Percentiles rank a stretch among this genome's conserved stretches.
phyloP scores from a whole-genome alignment of 148 eudicot species.

The Linanthus parryae region DNA sequence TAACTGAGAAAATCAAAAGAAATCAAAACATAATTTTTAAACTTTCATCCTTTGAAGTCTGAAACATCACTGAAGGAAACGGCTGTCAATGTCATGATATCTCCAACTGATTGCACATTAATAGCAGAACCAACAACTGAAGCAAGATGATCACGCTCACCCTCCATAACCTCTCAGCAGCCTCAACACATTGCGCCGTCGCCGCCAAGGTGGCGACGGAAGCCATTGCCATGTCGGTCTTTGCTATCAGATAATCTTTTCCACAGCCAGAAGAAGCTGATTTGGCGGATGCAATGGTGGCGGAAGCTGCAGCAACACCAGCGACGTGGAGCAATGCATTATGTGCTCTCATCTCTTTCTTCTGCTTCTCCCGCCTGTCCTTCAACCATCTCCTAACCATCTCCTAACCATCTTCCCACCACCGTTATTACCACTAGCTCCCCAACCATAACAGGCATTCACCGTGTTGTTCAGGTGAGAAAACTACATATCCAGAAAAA shows the following conservation, averaged over 20 bases:
- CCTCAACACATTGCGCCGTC: constrained; percentile 93
- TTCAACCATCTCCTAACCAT: constrained; percentile 94
- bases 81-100: constrained; percentile 89
- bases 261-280: constrained; percentile 57
- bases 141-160: constrained; percentile 76
- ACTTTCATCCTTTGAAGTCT: too few relatives aligned
- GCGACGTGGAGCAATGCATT: constrained; percentile 92
- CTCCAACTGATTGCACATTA: constrained; percentile 79
- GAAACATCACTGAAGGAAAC: too few relatives aligned
- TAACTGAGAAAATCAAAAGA: too few relatives aligned
- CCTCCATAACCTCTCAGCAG: constrained; percentile 94
- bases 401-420: constrained; percentile 96
- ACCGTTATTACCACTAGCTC: constrained; percentile 23
- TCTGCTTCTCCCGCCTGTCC: constrained; percentile 84
- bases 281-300: constrained; percentile 90
- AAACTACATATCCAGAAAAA: constrained; percentile 36
- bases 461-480: constrained; percentile 47
- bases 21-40: too few relatives aligned
- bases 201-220: constrained; percentile 94
- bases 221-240: constrained; percentile 88
- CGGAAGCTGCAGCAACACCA: constrained; percentile 92
- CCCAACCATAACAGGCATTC: constrained; percentile 39
- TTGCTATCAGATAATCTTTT: constrained; percentile 66
- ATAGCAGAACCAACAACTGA: constrained; percentile 89
- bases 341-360: constrained; percentile 77